A percentile compares a stretch with the other conserved stretches of the same genome.
These are phyloP conservation scores for Daldinia childiae DNA, from an alignment of 495 filamentous ascomycete species.

Conservation along the genomic window DNA sequence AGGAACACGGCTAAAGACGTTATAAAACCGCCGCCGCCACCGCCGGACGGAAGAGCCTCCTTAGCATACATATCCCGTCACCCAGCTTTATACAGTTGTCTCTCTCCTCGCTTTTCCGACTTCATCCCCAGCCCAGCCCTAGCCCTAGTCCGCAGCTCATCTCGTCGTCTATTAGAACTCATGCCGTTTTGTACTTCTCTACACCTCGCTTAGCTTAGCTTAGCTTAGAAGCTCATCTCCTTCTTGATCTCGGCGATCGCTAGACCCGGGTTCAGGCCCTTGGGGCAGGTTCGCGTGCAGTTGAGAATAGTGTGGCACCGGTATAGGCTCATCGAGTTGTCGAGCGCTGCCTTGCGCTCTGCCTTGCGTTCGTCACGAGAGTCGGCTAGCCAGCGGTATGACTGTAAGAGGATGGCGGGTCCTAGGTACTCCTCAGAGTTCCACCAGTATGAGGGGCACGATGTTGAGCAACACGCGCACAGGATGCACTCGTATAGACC, in stretches of 20 bases:
- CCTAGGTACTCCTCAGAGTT: conserved; percentile 98
- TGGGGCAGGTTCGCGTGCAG: conserved; percentile 95
- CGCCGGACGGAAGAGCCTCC: conserved; percentile 15
- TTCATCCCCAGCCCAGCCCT: not conserved
- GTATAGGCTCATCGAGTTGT: conserved; percentile 99
- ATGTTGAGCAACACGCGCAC: conserved; percentile 98
- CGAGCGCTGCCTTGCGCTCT: conserved; percentile 86
- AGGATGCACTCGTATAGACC: conserved; percentile 99
- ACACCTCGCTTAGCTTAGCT: not conserved
- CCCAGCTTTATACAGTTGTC: conserved; percentile 44
- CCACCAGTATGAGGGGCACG: conserved; percentile 99
- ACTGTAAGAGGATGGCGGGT: conserved; percentile 93
- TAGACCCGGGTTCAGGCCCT: conserved; percentile 93
- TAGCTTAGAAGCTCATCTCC: conserved; percentile 78
- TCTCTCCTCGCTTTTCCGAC: conserved; percentile 8
- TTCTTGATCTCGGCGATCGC: conserved; percentile 99
- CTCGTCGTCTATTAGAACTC: not conserved
- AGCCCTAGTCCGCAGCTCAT: not conserved
- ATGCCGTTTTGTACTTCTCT: not conserved
- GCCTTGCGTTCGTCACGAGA: conserved; percentile 87
- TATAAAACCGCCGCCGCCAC: conserved; percentile 24
- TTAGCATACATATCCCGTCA: conserved; percentile 34
- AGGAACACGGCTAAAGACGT: conserved; percentile 40
- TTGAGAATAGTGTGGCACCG: conserved; percentile 99
- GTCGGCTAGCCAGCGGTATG: conserved; percentile 95